Base-by-base conservation (phyloP, 1,139 yeast genomes). In the Sugiyamaella grinbergsii region DNA sequence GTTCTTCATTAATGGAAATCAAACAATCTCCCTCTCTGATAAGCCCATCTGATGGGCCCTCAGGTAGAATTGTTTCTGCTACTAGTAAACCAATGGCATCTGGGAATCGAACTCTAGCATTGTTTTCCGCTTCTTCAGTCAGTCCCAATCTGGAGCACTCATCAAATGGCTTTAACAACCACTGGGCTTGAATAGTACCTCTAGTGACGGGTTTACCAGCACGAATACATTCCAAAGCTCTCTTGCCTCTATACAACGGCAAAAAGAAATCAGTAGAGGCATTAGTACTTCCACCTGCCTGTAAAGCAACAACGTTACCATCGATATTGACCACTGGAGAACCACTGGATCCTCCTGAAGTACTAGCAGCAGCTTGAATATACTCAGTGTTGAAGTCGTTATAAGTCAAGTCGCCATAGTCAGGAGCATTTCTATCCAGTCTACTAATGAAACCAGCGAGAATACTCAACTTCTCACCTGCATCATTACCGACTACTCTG, bases 331-430 rank as follows among this genome's bases (percentile, higher is more conserved):
- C 95, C 19, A 91, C 98, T 0, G 98, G 97, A 1, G 96, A 89
- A 3, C 98, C 98, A 47, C 95, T 84, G 1, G 96, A 89, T 0
- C 97, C 97, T 34, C 97, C 97, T 8, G 95, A 85, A 0, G 97
- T 96, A 58, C 91, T 80, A 0, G 97, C 96, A 13, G 97, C 96
- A 1, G 97, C 98, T 69, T 91, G 97, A 54, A 90, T 89, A 70
- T 91, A 91, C 68, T 89, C 96, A 0, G 97, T 91, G 67, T 91
- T 91, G 76, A 90, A 91, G 72, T 91, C 98, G 64, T 87, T 89
- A 67, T 90, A 91, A n/a, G 94, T 83, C 61, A 86, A 73, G 16
- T 82, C 82, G 39, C 97, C 97, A 66, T 91, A 91, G 57, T 87
- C 95, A 2, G 98, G 98, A 2, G 97, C 95, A 66, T 90, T 89